Evolutionary conservation across 345 rosid genomes (phyloP).

Genomic region (Rhizophora apiculata): DNA sequence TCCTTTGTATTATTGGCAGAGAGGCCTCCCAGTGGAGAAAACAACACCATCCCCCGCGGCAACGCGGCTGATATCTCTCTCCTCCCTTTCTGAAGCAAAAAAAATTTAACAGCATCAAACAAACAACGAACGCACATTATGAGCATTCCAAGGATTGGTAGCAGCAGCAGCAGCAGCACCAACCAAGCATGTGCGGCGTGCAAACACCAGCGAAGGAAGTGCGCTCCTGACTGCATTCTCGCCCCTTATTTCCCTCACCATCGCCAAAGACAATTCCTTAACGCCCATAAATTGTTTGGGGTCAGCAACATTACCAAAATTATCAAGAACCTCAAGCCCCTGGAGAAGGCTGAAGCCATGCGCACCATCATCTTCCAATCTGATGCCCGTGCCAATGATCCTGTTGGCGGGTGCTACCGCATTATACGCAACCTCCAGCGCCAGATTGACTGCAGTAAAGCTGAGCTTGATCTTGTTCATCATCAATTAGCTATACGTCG

Average conservation of each 20-base stretch:
- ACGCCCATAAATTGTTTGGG: constrained; percentile 91
- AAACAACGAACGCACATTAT: not conserved
- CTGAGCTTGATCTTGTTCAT: constrained; percentile 74
- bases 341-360: constrained; percentile 80
- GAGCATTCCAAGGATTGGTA: constrained; percentile 19
- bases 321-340: constrained; percentile 56
- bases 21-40: constrained; percentile 1
- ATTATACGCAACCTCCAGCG: constrained; percentile 63
- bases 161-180: constrained; percentile 5
- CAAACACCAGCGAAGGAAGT: constrained; percentile 88
- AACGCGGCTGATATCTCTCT: constrained; percentile 14
- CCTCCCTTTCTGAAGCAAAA: not conserved
- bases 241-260: constrained; percentile 95
- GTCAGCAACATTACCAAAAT: constrained; percentile 87
- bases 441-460: constrained; percentile 56
- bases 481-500: constrained; percentile 53
- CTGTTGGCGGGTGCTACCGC: constrained; percentile 71
- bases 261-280: constrained; percentile 78
- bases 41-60: constrained; percentile 17
- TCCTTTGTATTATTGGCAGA: not conserved
- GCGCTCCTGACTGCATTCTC: constrained; percentile 85
- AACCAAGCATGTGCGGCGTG: constrained; percentile 80
- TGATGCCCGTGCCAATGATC: constrained; percentile 78
- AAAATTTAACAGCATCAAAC: not conserved
- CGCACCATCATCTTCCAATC: constrained; percentile 80